phyloP scores from a whole-genome alignment of 1,284 basidiomycete species.

The Rhodofomes roseus region DNA sequence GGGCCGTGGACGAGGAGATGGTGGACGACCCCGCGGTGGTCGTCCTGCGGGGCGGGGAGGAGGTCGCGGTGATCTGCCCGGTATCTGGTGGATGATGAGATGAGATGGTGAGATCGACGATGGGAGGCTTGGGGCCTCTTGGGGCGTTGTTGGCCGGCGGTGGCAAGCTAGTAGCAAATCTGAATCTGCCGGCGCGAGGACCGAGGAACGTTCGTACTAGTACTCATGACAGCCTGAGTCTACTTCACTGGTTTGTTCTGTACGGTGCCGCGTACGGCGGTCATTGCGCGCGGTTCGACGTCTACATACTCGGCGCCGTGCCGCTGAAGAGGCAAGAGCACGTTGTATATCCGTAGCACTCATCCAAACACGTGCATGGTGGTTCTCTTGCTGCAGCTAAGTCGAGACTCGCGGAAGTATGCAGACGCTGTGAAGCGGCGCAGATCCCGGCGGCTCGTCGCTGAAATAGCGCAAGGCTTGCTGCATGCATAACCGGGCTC shows the following conservation, averaged over 20 bases:
- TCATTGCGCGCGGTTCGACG: not conserved
- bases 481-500: no score
- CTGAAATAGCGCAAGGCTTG: not conserved
- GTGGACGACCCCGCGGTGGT: constrained; percentile 53
- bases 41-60: constrained; percentile 66
- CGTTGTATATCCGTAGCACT: no score
- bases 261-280: not conserved
- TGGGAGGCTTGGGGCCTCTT: no score
- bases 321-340: no score
- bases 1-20: constrained; percentile 82
- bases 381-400: not conserved
- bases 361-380: not conserved
- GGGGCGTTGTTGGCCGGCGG: no score
- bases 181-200: not conserved
- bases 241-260: no score
- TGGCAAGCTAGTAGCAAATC: not conserved
- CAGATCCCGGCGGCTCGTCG: not conserved
- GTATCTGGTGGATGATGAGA: constrained; percentile 66
- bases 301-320: not conserved
- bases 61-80: constrained; percentile 78
- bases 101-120: not conserved
- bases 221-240: no score
- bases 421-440: not conserved
- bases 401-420: not conserved
- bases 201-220: not conserved